Conservation (phyloP, 257 asterid species). For the Solanum phureja region DNA sequence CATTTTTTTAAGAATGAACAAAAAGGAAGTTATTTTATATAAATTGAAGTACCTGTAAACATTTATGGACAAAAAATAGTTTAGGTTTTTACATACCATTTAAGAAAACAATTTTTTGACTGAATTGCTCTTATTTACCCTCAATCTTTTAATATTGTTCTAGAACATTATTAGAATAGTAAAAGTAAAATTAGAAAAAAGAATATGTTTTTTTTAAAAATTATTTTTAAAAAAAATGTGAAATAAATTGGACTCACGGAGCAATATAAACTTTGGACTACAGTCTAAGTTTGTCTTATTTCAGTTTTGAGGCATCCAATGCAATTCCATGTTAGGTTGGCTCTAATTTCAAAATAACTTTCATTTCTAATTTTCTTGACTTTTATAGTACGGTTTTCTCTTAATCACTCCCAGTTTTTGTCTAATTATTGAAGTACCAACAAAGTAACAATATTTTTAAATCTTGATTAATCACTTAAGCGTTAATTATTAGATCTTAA, state of each 20-base stretch:
- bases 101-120: not conserved
- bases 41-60: too few species aligned
- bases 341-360: not conserved
- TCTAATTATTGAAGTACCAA: not conserved
- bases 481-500: not conserved
- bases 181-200: not conserved
- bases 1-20: too few species aligned
- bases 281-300: not conserved
- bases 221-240: not conserved
- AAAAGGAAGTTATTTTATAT: too few species aligned
- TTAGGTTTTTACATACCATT: not conserved
- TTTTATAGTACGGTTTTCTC: not conserved
- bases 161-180: not conserved
- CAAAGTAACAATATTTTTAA: not conserved
- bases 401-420: not conserved
- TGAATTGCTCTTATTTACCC: not conserved
- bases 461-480: not conserved
- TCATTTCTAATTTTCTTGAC: not conserved
- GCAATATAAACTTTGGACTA: not conserved
- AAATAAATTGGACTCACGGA: not conserved
- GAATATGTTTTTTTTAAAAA: not conserved
- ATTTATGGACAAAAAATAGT: too few species aligned
- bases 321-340: not conserved
- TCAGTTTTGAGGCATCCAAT: not conserved
- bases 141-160: not conserved